These are phyloP conservation scores for Paraphaeosphaeria sporulosa DNA, from an alignment of 2,329 filamentous ascomycete genomes.

Conservation along the genomic window DNA sequence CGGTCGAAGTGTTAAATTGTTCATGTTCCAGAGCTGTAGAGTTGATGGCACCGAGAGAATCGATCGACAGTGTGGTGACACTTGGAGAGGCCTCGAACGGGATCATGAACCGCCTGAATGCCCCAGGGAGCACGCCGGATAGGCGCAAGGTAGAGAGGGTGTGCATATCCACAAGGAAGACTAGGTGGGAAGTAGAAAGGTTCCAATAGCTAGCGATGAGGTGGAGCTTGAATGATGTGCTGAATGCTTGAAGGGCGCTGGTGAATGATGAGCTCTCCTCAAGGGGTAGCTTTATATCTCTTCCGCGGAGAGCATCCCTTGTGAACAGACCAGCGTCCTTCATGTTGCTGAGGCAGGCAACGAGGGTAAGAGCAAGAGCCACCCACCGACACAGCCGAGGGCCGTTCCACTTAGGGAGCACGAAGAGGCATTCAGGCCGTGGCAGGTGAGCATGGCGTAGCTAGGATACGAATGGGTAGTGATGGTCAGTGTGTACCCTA, in stretches of 20 bases:
- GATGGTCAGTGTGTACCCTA: slow-evolving; percentile 9
- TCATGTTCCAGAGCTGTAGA: neutral
- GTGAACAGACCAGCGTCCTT: slow-evolving; percentile 1
- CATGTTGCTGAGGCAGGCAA: slow-evolving; percentile 17
- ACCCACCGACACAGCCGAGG: slow-evolving; percentile 17
- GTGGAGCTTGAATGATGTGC: neutral
- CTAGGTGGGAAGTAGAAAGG: neutral
- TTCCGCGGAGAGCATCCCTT: neutral
- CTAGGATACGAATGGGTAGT: slow-evolving; percentile 11
- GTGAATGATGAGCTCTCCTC: neutral
- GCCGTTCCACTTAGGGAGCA: slow-evolving; percentile 14
- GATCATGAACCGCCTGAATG: neutral
- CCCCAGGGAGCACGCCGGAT: neutral
- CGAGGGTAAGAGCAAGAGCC: slow-evolving; percentile 13
- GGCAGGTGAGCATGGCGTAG: slow-evolving; percentile 15
- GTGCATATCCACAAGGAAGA: slow-evolving; percentile 8
- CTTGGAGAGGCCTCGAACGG: neutral
- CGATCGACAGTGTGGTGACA: no score
- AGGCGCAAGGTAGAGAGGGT: slow-evolving; percentile 16
- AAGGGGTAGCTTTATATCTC: slow-evolving; percentile 15
- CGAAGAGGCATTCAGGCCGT: slow-evolving; percentile 14
- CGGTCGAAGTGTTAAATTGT: neutral
- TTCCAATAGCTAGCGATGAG: neutral
- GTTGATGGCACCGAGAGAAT: neutral
- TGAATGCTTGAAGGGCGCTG: neutral